Base-by-base conservation (phyloP, 2,329 filamentous ascomycete genomes). In the Teratosphaeria destructans region DNA sequence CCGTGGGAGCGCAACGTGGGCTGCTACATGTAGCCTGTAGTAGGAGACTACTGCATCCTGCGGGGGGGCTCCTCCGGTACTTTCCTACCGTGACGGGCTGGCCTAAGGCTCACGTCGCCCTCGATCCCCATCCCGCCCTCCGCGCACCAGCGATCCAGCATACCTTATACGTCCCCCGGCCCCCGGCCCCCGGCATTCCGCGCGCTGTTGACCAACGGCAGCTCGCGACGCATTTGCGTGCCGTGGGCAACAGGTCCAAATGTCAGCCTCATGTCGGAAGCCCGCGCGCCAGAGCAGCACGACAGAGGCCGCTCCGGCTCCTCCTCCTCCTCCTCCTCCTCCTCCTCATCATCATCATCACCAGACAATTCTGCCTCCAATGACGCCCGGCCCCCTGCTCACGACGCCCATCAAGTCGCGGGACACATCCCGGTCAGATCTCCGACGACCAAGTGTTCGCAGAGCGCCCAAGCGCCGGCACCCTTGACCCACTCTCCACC, bases 191-290 rank as follows among this genome's bases (percentile, higher is more conserved):
- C 43, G 43, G 43, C 43, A 49, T 23, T 8, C 8, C 43, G n/a
- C 4, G 16, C 8, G 43, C 19, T 49, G 43, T 49, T 19, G 19
- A 57, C 54, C 58, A 55, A 54, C 47, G 49, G 52, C 57, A 27
- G 27, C 57, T 26, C 16, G n/a, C 52, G 5, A 19, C 53, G 49
- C 53, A 12, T 29, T 53, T 54, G 54, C 27, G 54, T 29, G 58
- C 56, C 43, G 19, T 49, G 43, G 23, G 55, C 55, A 47, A 55
- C 43, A 26, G 26, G 55, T 37, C 49, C 47, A 29, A 54, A 57
- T 60, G 58, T 60, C 55, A 60, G 58, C 58, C 58, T 57, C 58
- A 60, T 60, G 58, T 57, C 58, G 14, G 57, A 54, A 54, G 52
- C 32, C 27, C 27, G 27, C 52, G 49, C 37, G 43, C 43, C 43